phyloP scores from a whole-genome alignment of 345 rosid species.

The Ceriops zippeliana region DNA sequence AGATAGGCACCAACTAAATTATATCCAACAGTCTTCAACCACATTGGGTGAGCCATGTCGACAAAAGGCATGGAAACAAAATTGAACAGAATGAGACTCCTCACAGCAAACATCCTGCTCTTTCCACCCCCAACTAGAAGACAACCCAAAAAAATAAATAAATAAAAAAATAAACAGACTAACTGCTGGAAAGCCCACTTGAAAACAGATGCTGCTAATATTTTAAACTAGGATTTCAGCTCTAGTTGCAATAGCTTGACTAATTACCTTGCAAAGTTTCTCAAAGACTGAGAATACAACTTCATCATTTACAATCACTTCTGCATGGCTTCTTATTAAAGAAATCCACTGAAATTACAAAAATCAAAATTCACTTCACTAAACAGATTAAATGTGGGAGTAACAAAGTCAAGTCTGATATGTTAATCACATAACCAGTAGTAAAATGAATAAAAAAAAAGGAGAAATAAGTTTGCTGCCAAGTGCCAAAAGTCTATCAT shows the following conservation, averaged over 20 bases:
- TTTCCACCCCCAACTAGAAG: no score
- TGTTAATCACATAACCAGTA: no score
- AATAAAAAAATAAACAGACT: no score
- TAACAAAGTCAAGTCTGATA: neutral
- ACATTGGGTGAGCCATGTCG: no score
- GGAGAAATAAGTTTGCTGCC: no score
- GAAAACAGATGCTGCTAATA: neutral
- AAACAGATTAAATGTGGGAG: neutral
- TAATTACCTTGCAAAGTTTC: slow-evolving; percentile 27
- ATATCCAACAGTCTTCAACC: no score
- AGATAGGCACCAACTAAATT: neutral
- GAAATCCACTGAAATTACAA: slow-evolving; percentile 21
- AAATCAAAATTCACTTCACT: no score
- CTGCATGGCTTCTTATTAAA: slow-evolving; percentile 27
- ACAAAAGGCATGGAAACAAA: neutral
- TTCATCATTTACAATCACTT: slow-evolving; percentile 19
- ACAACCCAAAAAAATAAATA: no score
- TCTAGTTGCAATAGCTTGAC: neutral
- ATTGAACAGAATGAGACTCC: neutral
- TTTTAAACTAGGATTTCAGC: neutral
- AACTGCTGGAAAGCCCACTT: no score
- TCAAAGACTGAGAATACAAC: slow-evolving; percentile 18
- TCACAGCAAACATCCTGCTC: no score
- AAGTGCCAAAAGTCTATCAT: no score
- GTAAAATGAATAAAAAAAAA: no score